Conservation (phyloP, 2,329 filamentous ascomycete genomes). For the Graphilbum ipis-grandicollis region DNA sequence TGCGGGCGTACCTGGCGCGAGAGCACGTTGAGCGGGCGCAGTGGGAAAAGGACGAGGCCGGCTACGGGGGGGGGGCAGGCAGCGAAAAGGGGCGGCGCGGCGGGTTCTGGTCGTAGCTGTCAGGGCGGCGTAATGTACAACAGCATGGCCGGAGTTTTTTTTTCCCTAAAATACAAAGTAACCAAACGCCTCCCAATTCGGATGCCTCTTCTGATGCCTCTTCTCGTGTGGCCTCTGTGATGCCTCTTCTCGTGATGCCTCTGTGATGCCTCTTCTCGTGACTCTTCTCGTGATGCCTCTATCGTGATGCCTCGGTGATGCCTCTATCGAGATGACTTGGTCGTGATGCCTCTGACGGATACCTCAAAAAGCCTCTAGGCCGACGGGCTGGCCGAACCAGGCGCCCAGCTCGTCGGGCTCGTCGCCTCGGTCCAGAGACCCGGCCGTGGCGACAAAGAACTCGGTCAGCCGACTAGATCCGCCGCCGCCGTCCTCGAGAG, state of each 20-base stretch:
- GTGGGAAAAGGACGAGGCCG: conserved; percentile 55
- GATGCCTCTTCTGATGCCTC: too few relatives aligned
- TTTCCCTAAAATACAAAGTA: too few relatives aligned
- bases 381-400: conserved; percentile 68
- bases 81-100: conserved; percentile 22
- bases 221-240: too few relatives aligned
- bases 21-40: conserved; percentile 41
- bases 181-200: too few relatives aligned
- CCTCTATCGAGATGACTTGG: too few relatives aligned
- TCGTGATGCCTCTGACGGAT: too few relatives aligned
- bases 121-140: too few relatives aligned
- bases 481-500: conserved; percentile 24
- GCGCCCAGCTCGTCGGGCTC: conserved; percentile 32
- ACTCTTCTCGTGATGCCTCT: too few relatives aligned
- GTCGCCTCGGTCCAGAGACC: conserved; percentile 25
- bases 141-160: too few relatives aligned
- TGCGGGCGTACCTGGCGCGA: conserved; percentile 48
- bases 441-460: conserved; percentile 37
- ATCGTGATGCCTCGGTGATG: too few relatives aligned
- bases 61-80: conserved; percentile 45
- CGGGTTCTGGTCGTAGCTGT: conserved; percentile 1
- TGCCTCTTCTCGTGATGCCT: too few relatives aligned
- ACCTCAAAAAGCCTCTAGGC: conserved; percentile 59
- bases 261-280: too few relatives aligned
- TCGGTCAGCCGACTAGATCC: conserved; percentile 60